phyloP scores from a whole-genome alignment of 2,329 filamentous ascomycete genomes.

The Alternaria sp. region DNA sequence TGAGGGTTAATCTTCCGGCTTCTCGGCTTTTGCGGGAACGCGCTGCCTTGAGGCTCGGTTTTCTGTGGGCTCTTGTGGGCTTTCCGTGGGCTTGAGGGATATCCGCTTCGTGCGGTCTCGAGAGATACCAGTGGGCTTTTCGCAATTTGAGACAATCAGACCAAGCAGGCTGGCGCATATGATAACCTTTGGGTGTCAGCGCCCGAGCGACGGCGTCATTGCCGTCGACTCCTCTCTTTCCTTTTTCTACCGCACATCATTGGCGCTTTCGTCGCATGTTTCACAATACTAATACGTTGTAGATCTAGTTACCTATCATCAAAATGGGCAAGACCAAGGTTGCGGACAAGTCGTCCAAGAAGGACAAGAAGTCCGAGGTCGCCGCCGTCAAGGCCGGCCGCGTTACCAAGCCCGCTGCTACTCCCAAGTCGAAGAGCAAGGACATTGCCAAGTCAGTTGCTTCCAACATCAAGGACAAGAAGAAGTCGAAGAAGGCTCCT shows the following conservation, averaged over 20 bases:
- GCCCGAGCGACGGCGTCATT: conserved; percentile 36
- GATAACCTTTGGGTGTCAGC: conserved; percentile 25
- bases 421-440: conserved; percentile 73
- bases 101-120: conserved; percentile 50
- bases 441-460: conserved; percentile 66
- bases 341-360: conserved; percentile 53
- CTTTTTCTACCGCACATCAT: conserved; percentile 12
- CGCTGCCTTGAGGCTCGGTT: conserved; percentile 56
- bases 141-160: conserved; percentile 53
- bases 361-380: conserved; percentile 69
- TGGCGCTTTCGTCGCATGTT: conserved; percentile 6
- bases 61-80: conserved; percentile 59
- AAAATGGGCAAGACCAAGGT: conserved; percentile 52
- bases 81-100: conserved; percentile 56
- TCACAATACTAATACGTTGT: conserved; percentile 43
- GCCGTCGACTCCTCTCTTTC: conserved; percentile 34
- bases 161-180: conserved; percentile 45
- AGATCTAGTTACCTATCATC: conserved; percentile 39
- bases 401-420: conserved; percentile 73
- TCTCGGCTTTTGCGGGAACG: conserved; percentile 64
- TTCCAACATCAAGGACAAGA: conserved; percentile 57
- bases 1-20: conserved; percentile 54
- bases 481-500: conserved; percentile 61
- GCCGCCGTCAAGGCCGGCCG: conserved; percentile 70
- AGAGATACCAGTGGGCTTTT: conserved; percentile 56